Evolutionary conservation across 768 basidiomycete species (phyloP).

Genomic region (Kwoniella dejecticola): DNA sequence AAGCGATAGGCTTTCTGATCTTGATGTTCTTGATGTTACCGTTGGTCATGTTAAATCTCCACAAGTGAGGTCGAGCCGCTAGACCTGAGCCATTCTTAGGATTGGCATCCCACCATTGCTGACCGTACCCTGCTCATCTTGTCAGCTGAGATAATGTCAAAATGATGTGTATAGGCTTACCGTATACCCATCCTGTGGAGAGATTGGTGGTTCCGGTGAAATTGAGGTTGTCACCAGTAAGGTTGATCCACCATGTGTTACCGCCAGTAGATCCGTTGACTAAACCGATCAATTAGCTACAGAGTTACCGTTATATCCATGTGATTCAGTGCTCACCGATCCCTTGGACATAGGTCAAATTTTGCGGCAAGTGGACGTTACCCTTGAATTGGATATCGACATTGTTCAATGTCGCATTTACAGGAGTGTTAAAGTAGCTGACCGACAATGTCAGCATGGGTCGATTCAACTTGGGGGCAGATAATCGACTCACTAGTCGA

Average conservation of each 20-base stretch:
- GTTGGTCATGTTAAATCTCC: slow-evolving; percentile 60
- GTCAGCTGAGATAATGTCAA: neutral
- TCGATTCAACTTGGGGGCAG: neutral
- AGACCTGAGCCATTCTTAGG: slow-evolving; percentile 55
- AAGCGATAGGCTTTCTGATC: slow-evolving; percentile 61
- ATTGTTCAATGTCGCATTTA: slow-evolving; percentile 45
- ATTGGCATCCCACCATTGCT: slow-evolving; percentile 62
- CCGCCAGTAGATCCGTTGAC: slow-evolving; percentile 31
- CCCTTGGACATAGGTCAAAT: slow-evolving; percentile 58
- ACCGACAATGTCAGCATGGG: neutral
- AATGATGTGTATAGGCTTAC: slow-evolving; percentile 23
- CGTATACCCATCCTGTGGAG: slow-evolving; percentile 59
- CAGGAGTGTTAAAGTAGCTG: slow-evolving; percentile 42
- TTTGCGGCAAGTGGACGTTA: slow-evolving; percentile 59
- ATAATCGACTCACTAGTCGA: slow-evolving; percentile 35
- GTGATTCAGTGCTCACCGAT: slow-evolving; percentile 23
- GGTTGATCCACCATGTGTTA: slow-evolving; percentile 60
- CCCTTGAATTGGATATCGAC: slow-evolving; percentile 59
- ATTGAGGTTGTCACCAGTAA: slow-evolving; percentile 58
- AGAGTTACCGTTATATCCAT: neutral
- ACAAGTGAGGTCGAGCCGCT: slow-evolving; percentile 59
- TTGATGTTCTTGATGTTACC: slow-evolving; percentile 58
- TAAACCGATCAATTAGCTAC: slow-evolving; percentile 1
- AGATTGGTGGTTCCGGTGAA: slow-evolving; percentile 58
- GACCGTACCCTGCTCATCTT: slow-evolving; percentile 54